These are phyloP conservation scores for Podila epigama DNA, from an alignment of 192 early-diverging fungal genomes.

Conservation along the genomic window DNA sequence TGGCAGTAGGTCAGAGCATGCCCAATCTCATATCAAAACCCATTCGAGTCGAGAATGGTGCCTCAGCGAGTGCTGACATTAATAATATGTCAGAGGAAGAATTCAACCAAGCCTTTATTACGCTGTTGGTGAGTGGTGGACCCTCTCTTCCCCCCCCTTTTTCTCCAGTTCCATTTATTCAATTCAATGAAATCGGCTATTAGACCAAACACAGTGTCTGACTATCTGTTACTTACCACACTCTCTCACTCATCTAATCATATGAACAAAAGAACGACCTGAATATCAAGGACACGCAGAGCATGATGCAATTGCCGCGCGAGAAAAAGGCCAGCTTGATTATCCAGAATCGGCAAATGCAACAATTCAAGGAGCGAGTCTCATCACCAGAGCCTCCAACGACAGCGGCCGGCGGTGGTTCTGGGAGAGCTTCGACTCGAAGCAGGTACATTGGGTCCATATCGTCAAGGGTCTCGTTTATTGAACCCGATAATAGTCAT, in stretches of 20 bases:
- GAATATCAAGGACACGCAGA: constrained; percentile 52
- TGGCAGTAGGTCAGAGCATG: constrained; percentile 20
- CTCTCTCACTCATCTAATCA: no score
- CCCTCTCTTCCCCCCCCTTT: background rate
- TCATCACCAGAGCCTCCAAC: constrained; percentile 31
- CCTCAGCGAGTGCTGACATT: constrained; percentile 4
- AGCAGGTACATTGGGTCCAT: constrained; percentile 39
- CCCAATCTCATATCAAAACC: constrained; percentile 34
- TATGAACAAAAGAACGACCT: constrained; percentile 44
- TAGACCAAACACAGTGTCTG: background rate
- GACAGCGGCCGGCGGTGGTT: background rate
- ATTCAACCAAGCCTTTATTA: constrained; percentile 12
- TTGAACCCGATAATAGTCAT: constrained; percentile 25
- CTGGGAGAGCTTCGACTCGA: background rate
- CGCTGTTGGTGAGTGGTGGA: constrained; percentile 17
- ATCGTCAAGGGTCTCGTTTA: constrained; percentile 40
- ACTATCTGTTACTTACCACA: no score
- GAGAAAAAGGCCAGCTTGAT: constrained; percentile 49
- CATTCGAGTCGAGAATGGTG: constrained; percentile 1
- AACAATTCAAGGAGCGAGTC: constrained; percentile 34
- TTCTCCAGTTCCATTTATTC: background rate
- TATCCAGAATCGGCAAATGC: constrained; percentile 44
- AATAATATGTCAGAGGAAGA: constrained; percentile 38
- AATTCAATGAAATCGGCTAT: background rate
- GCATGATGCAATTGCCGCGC: constrained; percentile 45